Evolutionary conservation across 2,329 filamentous ascomycete genomes (phyloP).

Genomic region (Neopestalotiopsis sp.): DNA sequence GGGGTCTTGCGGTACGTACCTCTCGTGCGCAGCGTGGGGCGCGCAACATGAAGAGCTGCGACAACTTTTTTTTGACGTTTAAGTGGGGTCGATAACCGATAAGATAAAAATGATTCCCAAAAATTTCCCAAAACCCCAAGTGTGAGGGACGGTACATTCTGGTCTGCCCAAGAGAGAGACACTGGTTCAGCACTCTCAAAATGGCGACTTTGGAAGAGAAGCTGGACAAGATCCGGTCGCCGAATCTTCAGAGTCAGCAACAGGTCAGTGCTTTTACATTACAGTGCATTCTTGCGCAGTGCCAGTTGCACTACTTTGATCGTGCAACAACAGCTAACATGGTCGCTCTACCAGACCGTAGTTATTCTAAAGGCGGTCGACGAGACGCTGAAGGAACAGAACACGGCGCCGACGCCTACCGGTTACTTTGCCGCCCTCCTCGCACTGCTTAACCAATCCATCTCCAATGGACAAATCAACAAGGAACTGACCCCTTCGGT

Average conservation of each 20-base stretch:
- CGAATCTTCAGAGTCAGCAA: constrained; percentile 93
- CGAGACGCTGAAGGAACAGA: constrained; percentile 88
- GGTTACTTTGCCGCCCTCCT: constrained; percentile 96
- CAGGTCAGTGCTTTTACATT: constrained; percentile 68
- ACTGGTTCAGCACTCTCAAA: constrained; percentile 33
- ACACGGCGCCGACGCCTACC: constrained; percentile 81
- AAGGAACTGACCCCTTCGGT: constrained; percentile 85
- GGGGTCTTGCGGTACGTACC: not conserved
- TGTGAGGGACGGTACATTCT: constrained; percentile 5
- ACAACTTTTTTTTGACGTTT: constrained; percentile 13
- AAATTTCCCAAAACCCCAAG: constrained; percentile 29
- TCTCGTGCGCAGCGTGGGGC: not conserved
- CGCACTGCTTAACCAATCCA: constrained; percentile 81
- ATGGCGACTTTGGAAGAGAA: constrained; percentile 79
- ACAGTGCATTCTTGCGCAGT: constrained; percentile 11
- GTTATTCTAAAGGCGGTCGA: constrained; percentile 91
- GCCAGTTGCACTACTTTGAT: not conserved
- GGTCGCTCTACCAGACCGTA: constrained; percentile 65
- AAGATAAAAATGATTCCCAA: constrained; percentile 24
- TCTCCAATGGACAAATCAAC: constrained; percentile 72
- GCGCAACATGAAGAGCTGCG: not conserved
- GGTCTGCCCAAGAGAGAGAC: constrained; percentile 15
- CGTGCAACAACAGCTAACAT: constrained; percentile 13
- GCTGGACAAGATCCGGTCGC: constrained; percentile 95
- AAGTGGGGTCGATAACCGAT: constrained; percentile 30